A percentile compares a stretch with the other conserved stretches of the same genome.
These are phyloP conservation scores for Diaporthe australafricana DNA, from an alignment of 2,329 filamentous ascomycete species.

Conservation along the genomic window DNA sequence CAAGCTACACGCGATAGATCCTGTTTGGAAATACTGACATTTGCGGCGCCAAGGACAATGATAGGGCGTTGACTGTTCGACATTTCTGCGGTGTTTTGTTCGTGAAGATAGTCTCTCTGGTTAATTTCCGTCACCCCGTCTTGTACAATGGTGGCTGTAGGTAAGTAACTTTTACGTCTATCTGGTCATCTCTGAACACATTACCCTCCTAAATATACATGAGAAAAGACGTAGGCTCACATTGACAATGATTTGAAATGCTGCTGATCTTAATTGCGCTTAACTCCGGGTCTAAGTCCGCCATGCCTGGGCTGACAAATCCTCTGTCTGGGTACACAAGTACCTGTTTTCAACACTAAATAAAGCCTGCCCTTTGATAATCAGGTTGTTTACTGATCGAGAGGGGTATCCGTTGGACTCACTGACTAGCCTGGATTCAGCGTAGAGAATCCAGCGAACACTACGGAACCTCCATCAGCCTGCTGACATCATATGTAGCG, in stretches of 20 bases:
- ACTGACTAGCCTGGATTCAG: no score
- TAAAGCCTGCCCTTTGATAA: background rate
- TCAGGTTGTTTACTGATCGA: background rate
- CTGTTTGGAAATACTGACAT: background rate
- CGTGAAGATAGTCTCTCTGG: no score
- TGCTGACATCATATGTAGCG: no score
- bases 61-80: background rate
- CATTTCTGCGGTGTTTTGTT: background rate
- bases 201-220: background rate
- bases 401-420: no score
- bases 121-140: no score
- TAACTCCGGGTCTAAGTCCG: background rate
- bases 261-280: background rate
- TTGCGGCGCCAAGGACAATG: conserved; percentile 20
- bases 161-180: background rate
- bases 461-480: no score
- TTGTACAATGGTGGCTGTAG: no score
- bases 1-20: background rate
- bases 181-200: background rate
- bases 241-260: background rate
- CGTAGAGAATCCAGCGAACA: no score
- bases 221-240: no score
- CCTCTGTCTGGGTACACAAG: background rate
- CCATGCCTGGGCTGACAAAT: background rate
- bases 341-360: background rate